Percentiles rank a stretch among this genome's conserved stretches.
Evolutionary conservation across 352 stramenopile species (phyloP).

Genomic region (Phytophthora sansomeana): DNA sequence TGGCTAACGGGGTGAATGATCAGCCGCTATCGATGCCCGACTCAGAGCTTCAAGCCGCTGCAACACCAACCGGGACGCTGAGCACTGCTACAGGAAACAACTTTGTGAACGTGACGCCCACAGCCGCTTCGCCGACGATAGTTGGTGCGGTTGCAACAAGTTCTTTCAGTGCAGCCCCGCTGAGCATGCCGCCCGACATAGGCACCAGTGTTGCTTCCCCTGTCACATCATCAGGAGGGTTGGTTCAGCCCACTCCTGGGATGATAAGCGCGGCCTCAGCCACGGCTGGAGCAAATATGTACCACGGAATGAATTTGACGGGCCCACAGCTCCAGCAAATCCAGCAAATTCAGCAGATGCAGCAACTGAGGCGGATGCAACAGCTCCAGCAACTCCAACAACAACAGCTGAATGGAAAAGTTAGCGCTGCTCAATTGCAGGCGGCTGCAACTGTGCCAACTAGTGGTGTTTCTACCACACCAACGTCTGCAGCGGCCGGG

Average conservation of each 20-base stretch:
- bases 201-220: slow-evolving; percentile 41
- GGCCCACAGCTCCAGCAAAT: slow-evolving; percentile 83
- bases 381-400: slow-evolving; percentile 80
- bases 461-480: slow-evolving; percentile 34
- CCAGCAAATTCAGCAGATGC: slow-evolving; percentile 88
- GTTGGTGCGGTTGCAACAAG: slow-evolving; percentile 20
- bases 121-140: slow-evolving; percentile 27
- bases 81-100: slow-evolving; percentile 38
- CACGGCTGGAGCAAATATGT: slow-evolving; percentile 57
- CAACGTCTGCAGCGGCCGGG: slow-evolving; percentile 22
- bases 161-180: slow-evolving; percentile 60
- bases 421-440: slow-evolving; percentile 33
- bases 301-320: slow-evolving; percentile 83
- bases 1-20: slow-evolving; percentile 85
- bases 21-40: slow-evolving; percentile 86
- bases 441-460: slow-evolving; percentile 28
- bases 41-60: slow-evolving; percentile 69
- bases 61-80: slow-evolving; percentile 40
- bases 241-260: slow-evolving; percentile 48
- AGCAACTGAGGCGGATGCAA: slow-evolving; percentile 84
- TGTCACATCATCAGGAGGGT: slow-evolving; percentile 43
- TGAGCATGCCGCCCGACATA: slow-evolving; percentile 85
- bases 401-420: slow-evolving; percentile 48
- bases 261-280: slow-evolving; percentile 50
- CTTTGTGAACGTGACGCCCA: slow-evolving; percentile 37